phyloP scores from a whole-genome alignment of 805 yeast genomes.

The Hanseniaspora clermontiae region DNA sequence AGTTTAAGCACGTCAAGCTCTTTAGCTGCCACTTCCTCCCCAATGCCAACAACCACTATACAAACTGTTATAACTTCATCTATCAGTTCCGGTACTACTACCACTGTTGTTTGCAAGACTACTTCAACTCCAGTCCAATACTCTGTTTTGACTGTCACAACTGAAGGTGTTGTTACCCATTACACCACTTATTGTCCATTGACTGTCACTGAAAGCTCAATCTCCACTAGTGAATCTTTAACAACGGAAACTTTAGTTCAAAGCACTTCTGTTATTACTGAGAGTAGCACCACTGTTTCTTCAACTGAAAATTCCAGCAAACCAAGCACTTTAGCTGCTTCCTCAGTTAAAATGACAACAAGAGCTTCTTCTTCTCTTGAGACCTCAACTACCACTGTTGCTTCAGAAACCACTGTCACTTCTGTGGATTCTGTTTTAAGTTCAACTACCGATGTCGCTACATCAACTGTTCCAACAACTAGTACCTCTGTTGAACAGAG shows the following conservation, averaged over 20 bases:
- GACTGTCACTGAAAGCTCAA: slow-evolving; percentile 7
- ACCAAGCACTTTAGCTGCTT: neutral
- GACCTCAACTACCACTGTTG: neutral
- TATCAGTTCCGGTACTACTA: neutral
- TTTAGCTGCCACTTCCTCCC: slow-evolving; percentile 6
- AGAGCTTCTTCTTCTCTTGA: neutral
- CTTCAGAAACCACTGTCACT: neutral
- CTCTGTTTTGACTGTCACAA: slow-evolving; percentile 21
- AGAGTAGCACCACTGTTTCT: too few relatives aligned
- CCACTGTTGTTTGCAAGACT: slow-evolving; percentile 11
- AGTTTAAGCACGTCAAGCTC: slow-evolving; percentile 9
- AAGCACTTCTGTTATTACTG: too few relatives aligned
- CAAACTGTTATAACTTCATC: neutral
- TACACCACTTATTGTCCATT: slow-evolving; percentile 26
- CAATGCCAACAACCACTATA: neutral
- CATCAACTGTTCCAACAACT: neutral
- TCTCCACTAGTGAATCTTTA: too few relatives aligned
- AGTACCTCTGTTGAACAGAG: neutral
- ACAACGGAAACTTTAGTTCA: neutral
- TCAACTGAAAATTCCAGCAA: too few relatives aligned
- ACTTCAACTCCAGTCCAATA: slow-evolving; percentile 15
- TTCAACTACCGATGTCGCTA: neutral
- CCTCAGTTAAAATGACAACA: neutral
- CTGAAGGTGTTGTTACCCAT: slow-evolving; percentile 21
- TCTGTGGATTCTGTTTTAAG: neutral